These are phyloP conservation scores for Sanghuangporus baumii DNA, from an alignment of 1,284 basidiomycete genomes.

Conservation along the genomic window DNA sequence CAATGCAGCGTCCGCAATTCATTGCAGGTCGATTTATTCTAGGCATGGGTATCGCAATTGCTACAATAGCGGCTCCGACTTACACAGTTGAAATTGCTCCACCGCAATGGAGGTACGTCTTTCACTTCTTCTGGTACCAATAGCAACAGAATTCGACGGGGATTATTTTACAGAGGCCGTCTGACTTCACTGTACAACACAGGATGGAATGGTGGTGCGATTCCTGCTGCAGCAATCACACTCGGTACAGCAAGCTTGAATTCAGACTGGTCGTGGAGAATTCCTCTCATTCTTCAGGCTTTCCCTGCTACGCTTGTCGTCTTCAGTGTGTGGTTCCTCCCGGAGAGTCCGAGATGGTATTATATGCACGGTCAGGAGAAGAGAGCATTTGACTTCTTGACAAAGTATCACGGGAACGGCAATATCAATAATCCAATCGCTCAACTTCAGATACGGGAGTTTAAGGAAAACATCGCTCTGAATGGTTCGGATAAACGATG, in stretches of 20 bases:
- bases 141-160: too few species aligned
- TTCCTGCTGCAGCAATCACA: slow-evolving; percentile 29
- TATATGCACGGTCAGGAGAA: slow-evolving; percentile 25
- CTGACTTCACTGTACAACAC: slow-evolving; percentile 32
- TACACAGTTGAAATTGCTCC: slow-evolving; percentile 42
- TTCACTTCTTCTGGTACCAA: not conserved
- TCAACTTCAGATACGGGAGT: slow-evolving; percentile 37
- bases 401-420: slow-evolving; percentile 26
- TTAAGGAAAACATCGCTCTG: slow-evolving; percentile 35
- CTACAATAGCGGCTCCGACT: slow-evolving; percentile 32
- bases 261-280: slow-evolving; percentile 24
- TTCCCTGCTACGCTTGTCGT: slow-evolving; percentile 19
- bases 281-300: slow-evolving; percentile 21
- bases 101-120: slow-evolving; percentile 34
- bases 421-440: slow-evolving; percentile 26
- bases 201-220: slow-evolving; percentile 26
- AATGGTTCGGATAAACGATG: slow-evolving; percentile 43
- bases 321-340: slow-evolving; percentile 19
- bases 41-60: slow-evolving; percentile 28
- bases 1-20: slow-evolving; percentile 17
- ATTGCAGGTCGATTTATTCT: slow-evolving; percentile 31
- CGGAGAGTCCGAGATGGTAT: slow-evolving; percentile 23
- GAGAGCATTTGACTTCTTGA: slow-evolving; percentile 24
- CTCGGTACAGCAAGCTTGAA: slow-evolving; percentile 27
- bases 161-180: slow-evolving; percentile 26